These are phyloP conservation scores for Litsea cubeba DNA, from an alignment of 164 flowering plant genomes.

Conservation along the genomic window DNA sequence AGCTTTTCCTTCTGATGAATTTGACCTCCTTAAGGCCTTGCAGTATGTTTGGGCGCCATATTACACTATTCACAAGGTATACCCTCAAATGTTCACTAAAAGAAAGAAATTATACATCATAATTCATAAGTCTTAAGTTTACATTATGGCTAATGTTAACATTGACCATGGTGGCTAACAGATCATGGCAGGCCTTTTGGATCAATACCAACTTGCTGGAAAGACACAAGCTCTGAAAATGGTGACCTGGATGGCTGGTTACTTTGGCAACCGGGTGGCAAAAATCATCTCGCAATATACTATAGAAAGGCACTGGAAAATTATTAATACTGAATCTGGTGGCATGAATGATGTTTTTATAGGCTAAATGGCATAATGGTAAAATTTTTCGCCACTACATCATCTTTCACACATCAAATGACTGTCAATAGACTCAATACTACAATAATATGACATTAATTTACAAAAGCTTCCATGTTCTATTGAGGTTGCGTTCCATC, in stretches of 20 bases:
- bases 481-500: no score
- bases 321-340: slow-evolving; percentile 82
- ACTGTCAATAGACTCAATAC: no score
- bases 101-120: no score
- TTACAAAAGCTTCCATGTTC: no score
- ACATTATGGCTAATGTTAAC: background rate
- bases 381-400: background rate
- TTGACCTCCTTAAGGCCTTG: slow-evolving; percentile 77
- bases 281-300: slow-evolving; percentile 51
- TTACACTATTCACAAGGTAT: slow-evolving; percentile 93
- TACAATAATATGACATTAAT: no score
- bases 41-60: slow-evolving; percentile 88
- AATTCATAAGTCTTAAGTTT: no score
- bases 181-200: slow-evolving; percentile 96
- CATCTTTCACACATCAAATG: no score
- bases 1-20: slow-evolving; percentile 71
- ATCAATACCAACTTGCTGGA: slow-evolving; percentile 58
- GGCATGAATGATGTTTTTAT: slow-evolving; percentile 93
- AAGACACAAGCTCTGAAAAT: slow-evolving; percentile 63
- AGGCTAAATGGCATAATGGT: slow-evolving; percentile 61
- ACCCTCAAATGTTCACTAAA: background rate
- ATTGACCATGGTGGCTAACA: slow-evolving; percentile 14
- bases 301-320: slow-evolving; percentile 55
- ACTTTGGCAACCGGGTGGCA: slow-evolving; percentile 71
- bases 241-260: slow-evolving; percentile 69